Evolutionary conservation across 768 basidiomycete species (phyloP), one percentile per base, ranked within the genome.

Genomic region (Termitomyces sp.): DNA sequence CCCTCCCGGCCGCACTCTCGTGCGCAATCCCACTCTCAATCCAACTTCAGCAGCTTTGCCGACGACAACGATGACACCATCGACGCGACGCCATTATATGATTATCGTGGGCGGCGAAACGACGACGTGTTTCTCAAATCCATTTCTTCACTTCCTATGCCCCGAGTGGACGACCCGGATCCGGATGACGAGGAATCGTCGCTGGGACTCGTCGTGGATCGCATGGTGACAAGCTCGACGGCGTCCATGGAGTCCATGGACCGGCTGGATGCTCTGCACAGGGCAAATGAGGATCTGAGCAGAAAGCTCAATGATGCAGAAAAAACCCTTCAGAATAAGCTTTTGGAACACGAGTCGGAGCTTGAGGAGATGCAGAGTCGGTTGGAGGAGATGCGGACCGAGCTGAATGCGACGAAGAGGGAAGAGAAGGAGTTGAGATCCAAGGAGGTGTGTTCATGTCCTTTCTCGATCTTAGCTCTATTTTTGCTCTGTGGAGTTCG

Each of bases 341-440:
- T 94, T 15, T 70, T 72, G 12, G 89, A 93, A 52, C 91, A 93
- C 62, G 94, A 96, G 69, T 69, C 75, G n/a, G 88, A 94, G 64
- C 71, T 95, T 29, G 89, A 91, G 63, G 90, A 93, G 58, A 81
- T 91, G 72, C 87, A 95, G 65, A 73, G 72, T 4, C 78, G 82
- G 31, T 68, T 96, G 57, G 94, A 97, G 57, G 92, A 97, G 67
- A 70, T 88, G 59, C 76, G 81, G 61, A 81, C 76, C 13, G 95
- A 97, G 70, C 75, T 97, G 8, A 85, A 77, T 15, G 80, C 87
- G 6, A 87, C 89, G 5, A 90, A 92, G 70, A 81, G 91, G 41
- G 94, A 98, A 65, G 94, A 98, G 72, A 97, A 98, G 73, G 95
- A 98, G 65, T 71, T 96, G 62, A 79, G 91, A 46, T 77, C 82